Evolutionary conservation across 73 alveolate genomes (phyloP).

Genomic region (Loxodes magnus): DNA sequence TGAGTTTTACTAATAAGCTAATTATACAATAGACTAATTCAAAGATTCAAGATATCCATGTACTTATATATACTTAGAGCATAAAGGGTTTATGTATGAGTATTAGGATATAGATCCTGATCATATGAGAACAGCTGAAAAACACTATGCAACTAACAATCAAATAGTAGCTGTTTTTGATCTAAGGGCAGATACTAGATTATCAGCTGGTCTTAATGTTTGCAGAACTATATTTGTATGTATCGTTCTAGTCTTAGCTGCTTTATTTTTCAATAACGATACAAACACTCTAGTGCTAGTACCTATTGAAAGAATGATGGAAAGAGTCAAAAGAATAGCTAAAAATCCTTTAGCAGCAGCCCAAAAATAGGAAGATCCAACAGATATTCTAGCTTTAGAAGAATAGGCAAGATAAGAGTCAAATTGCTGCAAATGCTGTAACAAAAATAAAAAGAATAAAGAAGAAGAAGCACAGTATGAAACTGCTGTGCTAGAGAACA

Average conservation of each 20-base stretch:
- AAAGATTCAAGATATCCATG: background rate
- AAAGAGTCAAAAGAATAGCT: conserved; percentile 49
- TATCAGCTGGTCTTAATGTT: conserved; percentile 13
- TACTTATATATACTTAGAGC: background rate
- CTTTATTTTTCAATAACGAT: conserved; percentile 43
- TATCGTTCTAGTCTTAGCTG: conserved; percentile 40
- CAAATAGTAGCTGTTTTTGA: conserved; percentile 2
- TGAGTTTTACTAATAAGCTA: background rate
- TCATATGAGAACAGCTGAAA: background rate
- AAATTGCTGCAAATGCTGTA: background rate
- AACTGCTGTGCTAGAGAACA: conserved; percentile 80
- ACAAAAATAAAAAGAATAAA: background rate
- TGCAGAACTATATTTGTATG: conserved; percentile 50
- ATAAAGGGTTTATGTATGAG: background rate
- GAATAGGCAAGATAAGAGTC: background rate
- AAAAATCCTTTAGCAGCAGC: conserved; percentile 45
- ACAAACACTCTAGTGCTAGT: conserved; percentile 41
- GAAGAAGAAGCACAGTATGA: too few relatives aligned
- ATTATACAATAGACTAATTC: conserved; percentile 1
- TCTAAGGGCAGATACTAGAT: background rate
- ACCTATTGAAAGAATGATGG: conserved; percentile 57
- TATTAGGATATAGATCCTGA: background rate
- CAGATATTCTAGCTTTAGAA: background rate
- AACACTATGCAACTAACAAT: background rate
- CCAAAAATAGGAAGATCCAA: conserved; percentile 5